Base-by-base conservation (phyloP, 768 basidiomycete genomes). In the Dacryopinax spathularia region DNA sequence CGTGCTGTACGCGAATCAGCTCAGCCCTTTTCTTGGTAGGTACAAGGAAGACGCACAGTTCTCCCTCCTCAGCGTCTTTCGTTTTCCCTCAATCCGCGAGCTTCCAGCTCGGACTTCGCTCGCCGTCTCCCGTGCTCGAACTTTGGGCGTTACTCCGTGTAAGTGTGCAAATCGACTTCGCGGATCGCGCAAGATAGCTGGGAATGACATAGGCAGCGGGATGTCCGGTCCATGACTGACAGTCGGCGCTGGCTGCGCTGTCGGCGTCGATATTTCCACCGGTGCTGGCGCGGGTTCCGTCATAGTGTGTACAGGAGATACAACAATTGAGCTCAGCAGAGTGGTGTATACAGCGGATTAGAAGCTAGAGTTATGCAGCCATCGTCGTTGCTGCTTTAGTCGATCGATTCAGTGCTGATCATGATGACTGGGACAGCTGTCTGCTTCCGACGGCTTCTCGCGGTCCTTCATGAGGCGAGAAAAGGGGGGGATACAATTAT, bases 1-100 rank as follows among this genome's bases (percentile, higher is more conserved):
- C 75, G 81, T 63, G 86, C 89, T 91, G 69, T 10, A 64, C 34
- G 67, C 39, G 61, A 39, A 25, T 41, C 43, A 63, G 31, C 5
- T n/a, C 16, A 29, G 34, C 12, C 34, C 36, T 62, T 64, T 60
- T 25, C 39, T 31, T 25, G 16, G 62, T 48, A 60, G 62, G 33
- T 59, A 16, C 2, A 20, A 12, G 35, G 34, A 25, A 22, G 3
- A 83, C 73, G 84, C 85, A 88, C 34, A 87, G 84, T 72, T 87
- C 90, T 34, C 89, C 89, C 66, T 88, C 86, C 60, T 82, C 84
- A 60, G 84, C 83, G 63, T 81, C 80, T 61, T 56, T 84, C 75
- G 63, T 67, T 71, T 36, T 74, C 77, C 68, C 80, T 82, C 60
- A 33, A 56, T 56, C 20, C 29, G 25, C 9, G 48, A 29, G 15